These are phyloP conservation scores for Ceriops tagal DNA, from an alignment of 345 rosid genomes.

Conservation along the genomic window DNA sequence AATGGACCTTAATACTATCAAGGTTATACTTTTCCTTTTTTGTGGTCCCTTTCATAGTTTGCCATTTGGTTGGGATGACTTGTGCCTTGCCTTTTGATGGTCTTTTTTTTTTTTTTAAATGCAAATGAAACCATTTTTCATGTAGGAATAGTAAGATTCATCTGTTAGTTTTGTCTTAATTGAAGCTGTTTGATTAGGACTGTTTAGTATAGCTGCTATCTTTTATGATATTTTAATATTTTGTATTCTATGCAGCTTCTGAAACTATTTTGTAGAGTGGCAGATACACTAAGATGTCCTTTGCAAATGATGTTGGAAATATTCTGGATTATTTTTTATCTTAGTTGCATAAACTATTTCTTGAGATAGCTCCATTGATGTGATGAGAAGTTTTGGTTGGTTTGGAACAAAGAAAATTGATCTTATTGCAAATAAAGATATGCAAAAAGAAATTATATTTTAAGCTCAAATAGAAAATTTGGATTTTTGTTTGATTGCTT, in stretches of 20 bases:
- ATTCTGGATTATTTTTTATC: neutral
- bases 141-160: no score
- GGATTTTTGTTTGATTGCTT: neutral
- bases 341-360: neutral
- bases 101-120: neutral
- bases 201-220: no score
- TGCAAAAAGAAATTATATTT: neutral
- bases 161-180: no score
- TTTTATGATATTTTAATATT: no score
- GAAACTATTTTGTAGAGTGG: no score
- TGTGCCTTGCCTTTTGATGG: conserved; percentile 1
- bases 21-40: conserved; percentile 44
- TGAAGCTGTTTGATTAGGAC: no score
- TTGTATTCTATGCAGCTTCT: no score
- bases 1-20: conserved; percentile 65
- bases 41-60: neutral
- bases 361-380: neutral
- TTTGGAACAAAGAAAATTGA: neutral
- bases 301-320: neutral
- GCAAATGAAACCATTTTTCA: no score
- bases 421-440: neutral
- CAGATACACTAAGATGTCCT: no score
- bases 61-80: neutral
- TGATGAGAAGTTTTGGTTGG: neutral
- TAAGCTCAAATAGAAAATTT: neutral